Percentiles rank a stretch among this genome's conserved stretches.
Evolutionary conservation across 2,329 filamentous ascomycete genomes (phyloP).

Genomic region (Aureobasidium vineae): DNA sequence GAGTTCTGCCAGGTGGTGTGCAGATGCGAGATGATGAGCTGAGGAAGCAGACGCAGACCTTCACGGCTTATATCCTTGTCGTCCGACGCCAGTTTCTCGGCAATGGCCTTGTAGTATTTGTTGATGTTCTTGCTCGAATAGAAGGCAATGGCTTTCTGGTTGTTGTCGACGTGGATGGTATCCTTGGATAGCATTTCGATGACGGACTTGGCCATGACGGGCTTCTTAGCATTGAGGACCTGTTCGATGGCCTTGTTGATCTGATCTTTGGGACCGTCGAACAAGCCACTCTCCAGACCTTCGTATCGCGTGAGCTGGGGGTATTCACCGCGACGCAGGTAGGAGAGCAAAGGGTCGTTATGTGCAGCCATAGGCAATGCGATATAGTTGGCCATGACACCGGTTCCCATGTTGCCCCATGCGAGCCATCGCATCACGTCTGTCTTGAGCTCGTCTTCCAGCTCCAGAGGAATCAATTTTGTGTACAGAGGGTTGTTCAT

Average conservation of each 20-base stretch:
- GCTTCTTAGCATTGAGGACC: conserved; percentile 47
- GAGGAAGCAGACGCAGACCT: conserved; percentile 65
- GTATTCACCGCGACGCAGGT: conserved; percentile 73
- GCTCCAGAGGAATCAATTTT: conserved; percentile 61
- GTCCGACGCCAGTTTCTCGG: conserved; percentile 54
- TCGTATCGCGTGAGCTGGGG: conserved; percentile 72
- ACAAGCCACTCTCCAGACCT: conserved; percentile 66
- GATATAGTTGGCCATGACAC: conserved; percentile 75
- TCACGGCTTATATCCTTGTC: conserved; percentile 51
- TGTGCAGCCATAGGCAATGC: conserved; percentile 78
- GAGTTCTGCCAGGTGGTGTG: conserved; percentile 80
- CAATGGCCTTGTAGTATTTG: conserved; percentile 65
- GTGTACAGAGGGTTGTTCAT: conserved; percentile 78
- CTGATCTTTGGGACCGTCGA: conserved; percentile 63
- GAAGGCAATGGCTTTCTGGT: conserved; percentile 69
- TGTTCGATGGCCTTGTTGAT: conserved; percentile 46
- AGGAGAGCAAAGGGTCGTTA: conserved; percentile 68
- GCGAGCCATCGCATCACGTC: conserved; percentile 85
- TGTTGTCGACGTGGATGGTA: conserved; percentile 63
- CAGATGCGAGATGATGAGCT: conserved; percentile 79
- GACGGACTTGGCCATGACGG: conserved; percentile 64
- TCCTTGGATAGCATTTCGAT: conserved; percentile 59
- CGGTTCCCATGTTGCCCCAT: conserved; percentile 87
- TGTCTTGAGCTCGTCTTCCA: conserved; percentile 61
- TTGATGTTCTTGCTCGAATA: conserved; percentile 66